Conservation (phyloP, 1,139 yeast genomes). For the Hemisphaericaspora xylofermentans region DNA sequence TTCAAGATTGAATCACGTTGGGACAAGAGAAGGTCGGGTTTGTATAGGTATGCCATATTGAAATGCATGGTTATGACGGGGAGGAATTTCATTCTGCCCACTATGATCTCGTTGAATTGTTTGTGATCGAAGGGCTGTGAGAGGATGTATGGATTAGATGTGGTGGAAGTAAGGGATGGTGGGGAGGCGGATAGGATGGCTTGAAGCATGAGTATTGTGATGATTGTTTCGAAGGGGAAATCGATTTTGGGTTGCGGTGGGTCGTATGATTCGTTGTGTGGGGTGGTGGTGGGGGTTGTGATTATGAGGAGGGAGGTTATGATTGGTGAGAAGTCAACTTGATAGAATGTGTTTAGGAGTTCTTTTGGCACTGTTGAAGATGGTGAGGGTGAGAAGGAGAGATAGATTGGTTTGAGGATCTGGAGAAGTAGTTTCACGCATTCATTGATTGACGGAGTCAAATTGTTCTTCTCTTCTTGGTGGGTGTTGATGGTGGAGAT, state of each 20-base stretch:
- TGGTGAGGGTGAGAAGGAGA: constrained; percentile 11
- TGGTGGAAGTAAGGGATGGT: too few species aligned
- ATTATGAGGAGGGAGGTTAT: constrained; percentile 24
- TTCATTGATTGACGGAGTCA: constrained; percentile 28
- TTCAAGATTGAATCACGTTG: constrained; percentile 38
- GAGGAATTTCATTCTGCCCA: constrained; percentile 22
- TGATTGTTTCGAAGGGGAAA: constrained; percentile 28
- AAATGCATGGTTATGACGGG: constrained; percentile 31
- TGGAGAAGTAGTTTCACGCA: constrained; percentile 26
- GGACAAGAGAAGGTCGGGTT: too few species aligned
- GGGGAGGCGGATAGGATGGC: too few species aligned
- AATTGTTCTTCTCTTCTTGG: too few species aligned
- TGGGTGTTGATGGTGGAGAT: too few species aligned
- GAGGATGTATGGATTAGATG: too few species aligned
- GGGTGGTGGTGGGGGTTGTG: constrained; percentile 20
- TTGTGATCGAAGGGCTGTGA: too few species aligned
- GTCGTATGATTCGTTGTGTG: too few species aligned
- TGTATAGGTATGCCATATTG: too few species aligned
- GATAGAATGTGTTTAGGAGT: constrained; percentile 21
- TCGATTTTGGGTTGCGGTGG: too few species aligned
- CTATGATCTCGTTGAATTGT: too few species aligned
- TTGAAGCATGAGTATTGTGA: too few species aligned
- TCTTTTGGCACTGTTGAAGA: constrained; percentile 15
- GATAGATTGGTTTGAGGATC: constrained; percentile 22
- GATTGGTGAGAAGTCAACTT: constrained; percentile 24